These are phyloP conservation scores for Tieghemostelium lacteum DNA, from an alignment of 78 protist species.

Conservation along the genomic window DNA sequence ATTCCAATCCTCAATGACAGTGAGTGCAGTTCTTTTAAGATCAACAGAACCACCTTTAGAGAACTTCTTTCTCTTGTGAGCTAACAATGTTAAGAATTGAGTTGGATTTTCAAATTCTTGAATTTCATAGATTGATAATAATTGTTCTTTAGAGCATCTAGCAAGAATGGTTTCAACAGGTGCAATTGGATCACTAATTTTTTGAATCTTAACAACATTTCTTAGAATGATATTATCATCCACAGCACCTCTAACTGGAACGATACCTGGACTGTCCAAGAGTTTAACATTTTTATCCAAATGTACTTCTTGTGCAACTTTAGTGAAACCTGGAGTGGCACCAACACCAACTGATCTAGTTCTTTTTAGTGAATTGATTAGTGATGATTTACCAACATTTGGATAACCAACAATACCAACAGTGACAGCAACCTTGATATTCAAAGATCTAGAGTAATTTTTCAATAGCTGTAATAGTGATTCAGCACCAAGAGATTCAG, in stretches of 20 bases:
- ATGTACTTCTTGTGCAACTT: constrained; percentile 84
- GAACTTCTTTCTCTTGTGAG: constrained; percentile 56
- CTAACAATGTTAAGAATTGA: constrained; percentile 49
- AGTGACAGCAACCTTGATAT: constrained; percentile 87
- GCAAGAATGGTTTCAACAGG: constrained; percentile 56
- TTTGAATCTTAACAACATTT: constrained; percentile 82
- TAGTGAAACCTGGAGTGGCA: constrained; percentile 93
- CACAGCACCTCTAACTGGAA: constrained; percentile 57
- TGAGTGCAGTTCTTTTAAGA: constrained; percentile 42
- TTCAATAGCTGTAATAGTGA: constrained; percentile 83
- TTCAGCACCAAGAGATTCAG: constrained; percentile 88
- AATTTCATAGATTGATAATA: constrained; percentile 42
- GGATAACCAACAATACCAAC: constrained; percentile 98
- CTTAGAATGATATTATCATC: constrained; percentile 72
- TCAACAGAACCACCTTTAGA: constrained; percentile 60
- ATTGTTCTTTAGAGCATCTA: constrained; percentile 56
- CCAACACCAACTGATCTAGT: constrained; percentile 91
- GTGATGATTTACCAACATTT: constrained; percentile 97
- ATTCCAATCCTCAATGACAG: constrained; percentile 77
- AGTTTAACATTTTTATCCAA: constrained; percentile 92
- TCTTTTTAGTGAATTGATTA: constrained; percentile 97
- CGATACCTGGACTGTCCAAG: constrained; percentile 98
- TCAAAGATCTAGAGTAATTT: constrained; percentile 89
- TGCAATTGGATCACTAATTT: constrained; percentile 83
- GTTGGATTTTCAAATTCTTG: constrained; percentile 9